Evolutionary conservation across 495 filamentous ascomycete species (phyloP).

Genomic region (Neohortaea acidophila): DNA sequence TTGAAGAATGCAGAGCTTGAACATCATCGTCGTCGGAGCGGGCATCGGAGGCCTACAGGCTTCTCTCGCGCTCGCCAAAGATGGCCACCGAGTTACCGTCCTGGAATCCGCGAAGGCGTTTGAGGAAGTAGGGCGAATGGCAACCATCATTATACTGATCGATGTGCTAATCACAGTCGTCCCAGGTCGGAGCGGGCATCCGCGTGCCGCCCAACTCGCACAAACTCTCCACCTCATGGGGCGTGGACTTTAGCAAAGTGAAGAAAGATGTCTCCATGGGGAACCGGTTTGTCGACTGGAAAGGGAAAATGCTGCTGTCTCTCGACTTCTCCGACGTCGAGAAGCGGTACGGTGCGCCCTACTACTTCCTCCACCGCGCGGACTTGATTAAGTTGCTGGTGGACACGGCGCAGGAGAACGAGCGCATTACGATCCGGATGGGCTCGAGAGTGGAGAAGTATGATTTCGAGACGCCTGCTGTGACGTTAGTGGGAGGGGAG

Average conservation of each 20-base stretch:
- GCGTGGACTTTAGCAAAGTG: slow-evolving; percentile 9
- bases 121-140: slow-evolving; percentile 10
- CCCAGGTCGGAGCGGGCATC: slow-evolving; percentile 17
- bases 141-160: neutral
- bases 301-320: slow-evolving; percentile 9
- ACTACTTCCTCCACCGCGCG: slow-evolving; percentile 15
- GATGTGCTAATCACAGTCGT: no score
- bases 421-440: slow-evolving; percentile 1
- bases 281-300: slow-evolving; percentile 12
- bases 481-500: slow-evolving; percentile 1
- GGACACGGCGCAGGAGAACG: slow-evolving; percentile 1
- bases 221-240: slow-evolving; percentile 8
- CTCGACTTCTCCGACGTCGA: slow-evolving; percentile 9
- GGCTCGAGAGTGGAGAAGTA: slow-evolving; percentile 2
- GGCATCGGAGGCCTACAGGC: slow-evolving; percentile 16
- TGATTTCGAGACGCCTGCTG: slow-evolving; percentile 7
- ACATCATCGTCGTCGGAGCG: slow-evolving; percentile 15
- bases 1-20: slow-evolving; percentile 2
- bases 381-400: slow-evolving; percentile 8
- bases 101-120: slow-evolving; percentile 14
- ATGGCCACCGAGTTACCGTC: slow-evolving; percentile 14
- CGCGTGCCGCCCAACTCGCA: slow-evolving; percentile 15
- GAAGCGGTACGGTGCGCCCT: slow-evolving; percentile 12
- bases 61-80: slow-evolving; percentile 7
- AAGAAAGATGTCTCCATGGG: slow-evolving; percentile 12